Conservation (phyloP, 176 grass and related monocot genomes). For the Oryza brachyantha region DNA sequence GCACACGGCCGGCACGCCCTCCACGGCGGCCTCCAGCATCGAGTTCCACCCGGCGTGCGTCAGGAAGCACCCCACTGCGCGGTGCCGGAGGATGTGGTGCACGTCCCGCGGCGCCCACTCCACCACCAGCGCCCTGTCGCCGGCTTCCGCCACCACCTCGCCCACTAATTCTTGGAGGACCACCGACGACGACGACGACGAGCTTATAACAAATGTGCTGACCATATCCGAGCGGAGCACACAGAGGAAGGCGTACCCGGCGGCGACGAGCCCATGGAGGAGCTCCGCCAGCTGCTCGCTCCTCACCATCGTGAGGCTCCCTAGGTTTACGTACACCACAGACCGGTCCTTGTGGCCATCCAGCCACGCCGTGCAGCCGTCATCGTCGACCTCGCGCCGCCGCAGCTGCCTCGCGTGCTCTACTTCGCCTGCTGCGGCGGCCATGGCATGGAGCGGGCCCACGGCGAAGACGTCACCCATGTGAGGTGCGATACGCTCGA, state of each 20-base stretch:
- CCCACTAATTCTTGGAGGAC: too few relatives aligned
- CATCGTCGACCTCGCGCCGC: constrained; percentile 41
- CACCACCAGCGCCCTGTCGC: background rate
- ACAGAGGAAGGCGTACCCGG: constrained; percentile 48
- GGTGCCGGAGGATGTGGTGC: background rate
- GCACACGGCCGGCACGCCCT: background rate
- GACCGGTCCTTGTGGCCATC: constrained; percentile 42
- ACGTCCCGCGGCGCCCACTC: background rate
- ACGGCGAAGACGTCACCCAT: background rate
- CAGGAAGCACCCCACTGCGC: background rate
- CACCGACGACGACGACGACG: too few relatives aligned
- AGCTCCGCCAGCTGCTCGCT: constrained; percentile 51
- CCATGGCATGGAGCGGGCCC: background rate
- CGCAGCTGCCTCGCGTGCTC: too few relatives aligned
- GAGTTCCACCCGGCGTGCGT: background rate
- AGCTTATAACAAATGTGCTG: too few relatives aligned
- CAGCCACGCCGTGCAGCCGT: constrained; percentile 45
- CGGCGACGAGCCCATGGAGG: constrained; percentile 36
- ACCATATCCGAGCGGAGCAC: constrained; percentile 50
- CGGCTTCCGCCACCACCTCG: too few relatives aligned
- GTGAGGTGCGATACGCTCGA: background rate
- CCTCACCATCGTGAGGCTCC: too few relatives aligned
- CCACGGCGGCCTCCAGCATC: background rate
- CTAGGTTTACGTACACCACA: constrained; percentile 62
- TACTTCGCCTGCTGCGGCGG: too few relatives aligned